These are phyloP conservation scores for Cryptomeria japonica DNA, from an alignment of 75 land plant species.

Conservation along the genomic window DNA sequence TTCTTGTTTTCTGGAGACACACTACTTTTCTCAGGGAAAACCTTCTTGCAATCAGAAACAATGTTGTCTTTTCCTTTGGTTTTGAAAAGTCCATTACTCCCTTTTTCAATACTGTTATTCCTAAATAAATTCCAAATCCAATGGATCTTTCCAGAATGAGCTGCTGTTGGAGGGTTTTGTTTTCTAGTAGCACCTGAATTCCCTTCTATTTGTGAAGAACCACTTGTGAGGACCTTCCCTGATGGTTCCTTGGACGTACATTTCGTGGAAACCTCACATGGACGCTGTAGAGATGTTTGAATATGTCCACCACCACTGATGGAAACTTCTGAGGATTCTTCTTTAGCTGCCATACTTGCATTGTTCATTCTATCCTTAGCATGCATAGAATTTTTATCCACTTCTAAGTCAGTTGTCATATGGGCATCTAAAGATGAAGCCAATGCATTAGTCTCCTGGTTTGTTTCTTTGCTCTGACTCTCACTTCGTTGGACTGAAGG, in stretches of 20 bases:
- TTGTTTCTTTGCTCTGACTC: not conserved
- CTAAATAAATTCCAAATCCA: slow-evolving; percentile 33
- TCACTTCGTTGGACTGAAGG: not conserved
- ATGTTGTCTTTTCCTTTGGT: not conserved
- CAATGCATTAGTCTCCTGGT: not conserved
- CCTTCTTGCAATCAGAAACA: not conserved
- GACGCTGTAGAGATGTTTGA: not conserved
- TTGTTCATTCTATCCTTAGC: not conserved
- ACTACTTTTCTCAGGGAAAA: not conserved
- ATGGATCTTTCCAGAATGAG: slow-evolving; percentile 14
- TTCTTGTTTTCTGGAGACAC: not conserved
- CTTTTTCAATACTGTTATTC: slow-evolving; percentile 2
- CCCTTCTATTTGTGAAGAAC: not conserved
- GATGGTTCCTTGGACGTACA: not conserved
- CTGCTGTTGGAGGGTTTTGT: slow-evolving; percentile 4
- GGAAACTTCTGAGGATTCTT: not conserved
- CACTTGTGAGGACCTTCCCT: not conserved
- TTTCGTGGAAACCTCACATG: not conserved
- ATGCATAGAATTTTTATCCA: not conserved
- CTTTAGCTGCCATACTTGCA: not conserved
- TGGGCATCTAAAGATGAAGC: not conserved
- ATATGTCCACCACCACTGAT: not conserved
- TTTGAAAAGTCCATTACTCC: not conserved
- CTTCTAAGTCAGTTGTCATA: not conserved
- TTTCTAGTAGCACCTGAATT: not conserved